Base-by-base conservation (phyloP, 2,329 filamentous ascomycete species). In the Cytospora piceae region DNA sequence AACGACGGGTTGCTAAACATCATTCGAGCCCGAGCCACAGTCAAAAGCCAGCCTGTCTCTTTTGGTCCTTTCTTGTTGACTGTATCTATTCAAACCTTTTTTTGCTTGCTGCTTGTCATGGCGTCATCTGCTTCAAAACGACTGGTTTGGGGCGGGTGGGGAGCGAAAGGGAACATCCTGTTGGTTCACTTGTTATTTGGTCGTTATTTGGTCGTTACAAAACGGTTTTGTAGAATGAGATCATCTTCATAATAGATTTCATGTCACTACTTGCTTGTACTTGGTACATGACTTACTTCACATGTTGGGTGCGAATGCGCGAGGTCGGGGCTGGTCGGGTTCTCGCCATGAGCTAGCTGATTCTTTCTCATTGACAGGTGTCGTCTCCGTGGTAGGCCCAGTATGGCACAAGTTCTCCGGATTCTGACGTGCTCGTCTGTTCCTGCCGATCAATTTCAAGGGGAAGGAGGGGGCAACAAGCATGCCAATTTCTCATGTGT, bases 371-470 rank as follows among this genome's bases (percentile, higher is more conserved):
- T 56, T 56, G 52, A 52, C 60, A 62, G 49, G 60, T 2, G 37
- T 24, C 12, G 34, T 31, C 29, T 22, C 24, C 32, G 42, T 42
- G 20, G 15, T 20, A 46, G 22, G 58, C 49, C 20, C 34, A 15
- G n/a, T 8, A 39, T 67, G 29, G 55, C 66, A 53, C 37, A 37
- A 60, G 22, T 56, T 53, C 58, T 39, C 62, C 53, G 22, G 58
- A 22, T 39, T 59, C 37, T 59, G 58, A 63, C 63, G 66, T 62
- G 62, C 63, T 65, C 15, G 51, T 9, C 22, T 32, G 65, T 51
- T 34, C 58, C 63, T 65, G 66, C 39, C 49, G 61, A 52, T 58
- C 57, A 12, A 34, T 11, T 39, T 17, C 14, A 17, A 15, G 12
- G 37, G 34, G 34, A 9, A 7, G 8, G 37, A 11, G 37, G 12